Base-by-base conservation (phyloP, 2,329 filamentous ascomycete species). In the Bipolaris cookei region DNA sequence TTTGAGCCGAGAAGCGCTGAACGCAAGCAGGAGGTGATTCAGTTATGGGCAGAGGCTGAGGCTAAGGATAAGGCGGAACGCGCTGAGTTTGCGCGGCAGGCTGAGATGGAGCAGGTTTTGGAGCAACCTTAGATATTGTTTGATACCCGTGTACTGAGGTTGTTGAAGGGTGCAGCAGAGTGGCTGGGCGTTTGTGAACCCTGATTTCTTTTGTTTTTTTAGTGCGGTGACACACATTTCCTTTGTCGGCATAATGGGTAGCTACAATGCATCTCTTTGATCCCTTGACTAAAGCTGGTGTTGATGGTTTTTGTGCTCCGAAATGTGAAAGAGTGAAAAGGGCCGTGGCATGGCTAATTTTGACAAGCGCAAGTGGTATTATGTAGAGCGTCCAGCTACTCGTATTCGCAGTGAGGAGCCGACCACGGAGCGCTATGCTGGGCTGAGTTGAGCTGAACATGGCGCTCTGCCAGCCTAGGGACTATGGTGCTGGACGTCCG, bases 1-100 rank as follows among this genome's bases (percentile, higher is more conserved):
- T 84, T 85, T 51, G 79, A 84, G 69, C 81, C 82, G 4, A 72
- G 83, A 46, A 83, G 78, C 48, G 74, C 75, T 47, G 65, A 63
- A 6, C 75, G 80, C 21, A 76, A 64, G 59, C 63, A 61, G 11
- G 64, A 73, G 34, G 60, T 74, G 1, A 62, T 71, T 11, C 63
- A 66, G 25, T 63, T 72, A 18, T 77, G 75, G 75, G 67, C 70
- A 48, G 67, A 69, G 37, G 74, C 74, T 4, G 74, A 80, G 53
- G 69, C 66, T 3, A 67, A 73, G 45, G 78, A 80, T 51, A 52
- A 59, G 14, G 68, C 67, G 21, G 73, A 77, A 54, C 66, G 77
- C 13, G 68, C 66, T 0, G 72, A 68, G 6, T 80, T 79, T 55
- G 45, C 74, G 18, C 67, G 63, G 34, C 48, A 52, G 7, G 67